A percentile compares a stretch with the other conserved stretches of the same genome.
Conservation (phyloP, 1,139 yeast genomes). For the Zhuliangozyma blackwelliae region DNA sequence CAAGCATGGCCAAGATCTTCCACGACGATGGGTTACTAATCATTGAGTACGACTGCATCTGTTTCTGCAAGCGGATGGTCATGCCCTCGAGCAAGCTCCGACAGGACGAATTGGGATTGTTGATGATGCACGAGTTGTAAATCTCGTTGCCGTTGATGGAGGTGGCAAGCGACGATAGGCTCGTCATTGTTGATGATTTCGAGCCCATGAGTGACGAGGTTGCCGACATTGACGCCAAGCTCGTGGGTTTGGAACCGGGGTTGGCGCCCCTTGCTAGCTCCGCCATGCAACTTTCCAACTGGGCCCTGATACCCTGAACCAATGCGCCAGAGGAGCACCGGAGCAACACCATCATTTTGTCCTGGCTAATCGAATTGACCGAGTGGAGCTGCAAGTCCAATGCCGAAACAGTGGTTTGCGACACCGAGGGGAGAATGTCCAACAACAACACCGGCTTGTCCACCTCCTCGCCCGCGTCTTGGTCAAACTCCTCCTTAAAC, state of each 20-base stretch:
- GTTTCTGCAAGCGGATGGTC: conserved; percentile 38
- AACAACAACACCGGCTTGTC: conserved; percentile 38
- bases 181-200: conserved; percentile 34
- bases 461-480: conserved; percentile 23
- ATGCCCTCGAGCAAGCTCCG: conserved; percentile 13
- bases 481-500: conserved; percentile 39
- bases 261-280: conserved; percentile 10
- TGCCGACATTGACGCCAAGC: conserved; percentile 15
- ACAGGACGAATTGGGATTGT: conserved; percentile 19
- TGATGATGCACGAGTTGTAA: conserved; percentile 12
- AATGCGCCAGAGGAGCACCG: conserved; percentile 31
- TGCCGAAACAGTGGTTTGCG: conserved; percentile 36
- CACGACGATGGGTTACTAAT: conserved; percentile 39
- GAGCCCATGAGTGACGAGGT: conserved; percentile 36
- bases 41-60: conserved; percentile 27
- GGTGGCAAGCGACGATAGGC: conserved; percentile 15
- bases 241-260: conserved; percentile 13
- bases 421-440: conserved; percentile 19
- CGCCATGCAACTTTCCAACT: conserved; percentile 27
- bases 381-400: conserved; percentile 38
- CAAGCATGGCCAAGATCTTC: conserved; percentile 41
- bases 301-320: conserved; percentile 21
- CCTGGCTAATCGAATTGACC: conserved; percentile 26
- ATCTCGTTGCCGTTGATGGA: conserved; percentile 8
- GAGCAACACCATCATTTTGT: conserved; percentile 28